These are phyloP conservation scores for Tricholoma saponaceum DNA, from an alignment of 768 basidiomycete species.

Conservation along the genomic window DNA sequence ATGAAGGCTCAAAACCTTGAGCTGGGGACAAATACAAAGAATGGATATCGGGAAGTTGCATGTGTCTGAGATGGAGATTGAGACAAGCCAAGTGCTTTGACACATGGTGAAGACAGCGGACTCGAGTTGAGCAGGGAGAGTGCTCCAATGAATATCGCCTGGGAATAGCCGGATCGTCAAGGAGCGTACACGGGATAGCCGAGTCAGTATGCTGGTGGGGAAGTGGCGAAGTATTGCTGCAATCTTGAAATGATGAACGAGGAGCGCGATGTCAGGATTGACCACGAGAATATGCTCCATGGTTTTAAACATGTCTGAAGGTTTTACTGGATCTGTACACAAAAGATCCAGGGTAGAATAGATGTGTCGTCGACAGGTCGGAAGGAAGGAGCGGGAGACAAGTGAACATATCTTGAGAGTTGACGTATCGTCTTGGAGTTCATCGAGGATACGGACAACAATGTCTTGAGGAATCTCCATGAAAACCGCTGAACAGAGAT, in stretches of 20 bases:
- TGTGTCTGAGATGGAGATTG: neutral
- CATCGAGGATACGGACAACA: too few relatives aligned
- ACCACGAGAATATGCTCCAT: neutral
- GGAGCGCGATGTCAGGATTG: neutral
- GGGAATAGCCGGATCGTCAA: neutral
- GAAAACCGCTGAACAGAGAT: too few relatives aligned
- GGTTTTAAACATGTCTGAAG: neutral
- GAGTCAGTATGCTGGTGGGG: too few relatives aligned
- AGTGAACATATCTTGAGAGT: neutral
- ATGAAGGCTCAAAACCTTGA: neutral
- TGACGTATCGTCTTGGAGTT: neutral
- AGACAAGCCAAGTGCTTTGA: neutral
- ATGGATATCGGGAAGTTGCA: neutral
- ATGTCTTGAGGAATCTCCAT: too few relatives aligned
- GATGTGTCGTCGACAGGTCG: neutral
- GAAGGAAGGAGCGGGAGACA: neutral
- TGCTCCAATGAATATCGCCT: neutral
- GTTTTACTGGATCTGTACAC: neutral
- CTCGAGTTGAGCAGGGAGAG: neutral
- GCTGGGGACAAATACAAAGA: neutral
- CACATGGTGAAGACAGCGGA: neutral
- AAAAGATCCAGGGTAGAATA: neutral
- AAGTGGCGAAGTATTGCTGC: too few relatives aligned
- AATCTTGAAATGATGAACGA: too few relatives aligned
- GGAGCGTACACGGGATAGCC: neutral